Percentiles rank a stretch among this genome's conserved stretches.
Conservation (phyloP, 2,329 filamentous ascomycete genomes). For the Ciborinia camelliae region DNA sequence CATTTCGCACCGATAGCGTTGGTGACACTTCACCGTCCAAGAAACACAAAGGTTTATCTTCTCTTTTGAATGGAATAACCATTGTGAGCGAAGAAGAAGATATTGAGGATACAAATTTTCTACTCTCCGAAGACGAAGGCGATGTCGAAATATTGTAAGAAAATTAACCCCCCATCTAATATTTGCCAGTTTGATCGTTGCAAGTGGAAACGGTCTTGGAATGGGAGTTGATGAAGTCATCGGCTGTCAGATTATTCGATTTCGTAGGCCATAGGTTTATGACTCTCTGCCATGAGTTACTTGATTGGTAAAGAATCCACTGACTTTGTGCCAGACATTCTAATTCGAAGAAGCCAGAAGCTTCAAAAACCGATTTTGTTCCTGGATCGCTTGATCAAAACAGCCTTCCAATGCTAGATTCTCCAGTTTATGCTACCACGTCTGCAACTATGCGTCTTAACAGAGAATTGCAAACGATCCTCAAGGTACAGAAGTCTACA, state of each 20-base stretch:
- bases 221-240: background rate
- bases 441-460: conserved; percentile 60
- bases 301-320: background rate
- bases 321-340: conserved; percentile 8
- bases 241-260: background rate
- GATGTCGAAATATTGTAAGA: conserved; percentile 24
- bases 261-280: too few relatives aligned
- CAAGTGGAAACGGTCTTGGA: background rate
- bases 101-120: conserved; percentile 40
- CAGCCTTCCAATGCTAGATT: conserved; percentile 60
- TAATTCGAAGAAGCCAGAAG: conserved; percentile 7
- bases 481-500: conserved; percentile 60
- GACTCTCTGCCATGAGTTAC: background rate
- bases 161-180: background rate
- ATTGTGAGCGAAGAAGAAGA: conserved; percentile 32
- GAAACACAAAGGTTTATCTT: conserved; percentile 16
- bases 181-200: background rate
- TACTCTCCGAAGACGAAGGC: conserved; percentile 40
- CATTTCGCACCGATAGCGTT: conserved; percentile 25
- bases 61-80: background rate
- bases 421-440: conserved; percentile 62
- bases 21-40: background rate
- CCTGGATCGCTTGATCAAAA: conserved; percentile 63
- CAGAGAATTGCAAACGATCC: conserved; percentile 60
- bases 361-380: conserved; percentile 54